Evolutionary conservation across 2,329 filamentous ascomycete genomes (phyloP), one percentile per base, ranked within the genome.

Genomic region (Arthrobotrys conoides): DNA sequence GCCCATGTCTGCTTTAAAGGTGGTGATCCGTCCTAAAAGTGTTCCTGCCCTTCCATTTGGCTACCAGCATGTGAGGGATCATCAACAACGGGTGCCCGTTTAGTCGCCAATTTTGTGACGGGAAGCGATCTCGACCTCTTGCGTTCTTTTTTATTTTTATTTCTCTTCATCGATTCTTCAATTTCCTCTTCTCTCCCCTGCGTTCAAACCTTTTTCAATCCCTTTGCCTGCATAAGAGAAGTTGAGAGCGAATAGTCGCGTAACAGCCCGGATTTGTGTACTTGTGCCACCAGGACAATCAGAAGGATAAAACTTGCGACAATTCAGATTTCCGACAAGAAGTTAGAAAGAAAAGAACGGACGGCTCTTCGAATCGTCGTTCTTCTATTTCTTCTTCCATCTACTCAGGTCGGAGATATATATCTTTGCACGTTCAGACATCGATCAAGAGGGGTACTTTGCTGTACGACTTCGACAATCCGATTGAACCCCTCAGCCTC

Each of bases 1-100:
- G 73, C 73, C 73, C 73, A 77, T 77, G 73, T 77, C 73, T 77
- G 63, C 67, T 77, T 77, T 77, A 77, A 77, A 77, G 67, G 67
- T 71, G 73, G 61, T 63, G 72, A 77, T 71, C 73, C 73, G 63
- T 61, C 38, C 38, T 53, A 38, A 67, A 61, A 68, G 67, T 18
- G 49, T 33, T 61, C 38, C 38, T 49, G 48, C 59, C 57, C 65
- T 71, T 71, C 63, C 63, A 46, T 71, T 77, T 67, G 63, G 66
- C 67, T 67, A 71, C 73, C 44, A 68, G 67, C 53, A 77, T 77
- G 73, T 71, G 73, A 71, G 73, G 73, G 73, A 77, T 77, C 73
- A 71, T 77, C 73, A 71, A 71, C 61, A 38, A 77, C 66, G 67
- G 46, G 67, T 71, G 64, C 73, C 73, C 67, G 73, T 71, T 77